These are phyloP conservation scores for Fomitopsis serialis DNA, from an alignment of 768 basidiomycete species.

Conservation along the genomic window DNA sequence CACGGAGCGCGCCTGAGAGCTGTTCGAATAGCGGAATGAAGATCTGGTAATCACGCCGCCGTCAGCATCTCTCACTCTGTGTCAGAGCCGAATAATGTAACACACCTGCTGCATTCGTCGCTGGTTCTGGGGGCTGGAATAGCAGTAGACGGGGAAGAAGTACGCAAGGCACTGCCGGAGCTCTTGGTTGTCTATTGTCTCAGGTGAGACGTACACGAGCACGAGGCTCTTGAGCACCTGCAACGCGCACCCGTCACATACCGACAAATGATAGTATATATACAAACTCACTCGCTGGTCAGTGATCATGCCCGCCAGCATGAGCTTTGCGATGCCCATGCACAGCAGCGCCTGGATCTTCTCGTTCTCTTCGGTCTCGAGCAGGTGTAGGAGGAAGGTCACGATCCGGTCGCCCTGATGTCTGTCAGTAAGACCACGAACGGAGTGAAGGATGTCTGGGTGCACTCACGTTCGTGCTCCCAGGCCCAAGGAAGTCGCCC, in stretches of 20 bases:
- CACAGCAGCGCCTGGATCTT: constrained; percentile 69
- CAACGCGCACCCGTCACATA: neutral
- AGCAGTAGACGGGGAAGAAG: constrained; percentile 85
- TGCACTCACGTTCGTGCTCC: too few species aligned
- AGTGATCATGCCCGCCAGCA: constrained; percentile 68
- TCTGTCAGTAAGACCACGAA: neutral
- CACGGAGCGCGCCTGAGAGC: constrained; percentile 50
- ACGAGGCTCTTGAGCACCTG: constrained; percentile 47
- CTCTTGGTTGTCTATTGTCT: constrained; percentile 75
- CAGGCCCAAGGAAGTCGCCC: constrained; percentile 46
- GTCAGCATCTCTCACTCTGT: neutral
- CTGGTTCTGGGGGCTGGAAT: constrained; percentile 74
- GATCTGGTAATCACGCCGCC: constrained; percentile 38
- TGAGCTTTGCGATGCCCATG: constrained; percentile 81
- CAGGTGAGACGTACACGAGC: constrained; percentile 70
- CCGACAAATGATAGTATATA: neutral
- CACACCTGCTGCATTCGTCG: constrained; percentile 60
- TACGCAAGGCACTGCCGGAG: constrained; percentile 82
- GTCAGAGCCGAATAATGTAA: constrained; percentile 16
- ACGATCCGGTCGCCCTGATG: constrained; percentile 57
- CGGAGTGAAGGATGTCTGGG: neutral
- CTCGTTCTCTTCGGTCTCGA: constrained; percentile 50
- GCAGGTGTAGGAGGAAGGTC: constrained; percentile 55
- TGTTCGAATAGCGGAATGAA: constrained; percentile 65
- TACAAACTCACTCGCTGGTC: constrained; percentile 55